phyloP scores from a whole-genome alignment of 306 rosid genomes.

The Gastrolobium bilobum region DNA sequence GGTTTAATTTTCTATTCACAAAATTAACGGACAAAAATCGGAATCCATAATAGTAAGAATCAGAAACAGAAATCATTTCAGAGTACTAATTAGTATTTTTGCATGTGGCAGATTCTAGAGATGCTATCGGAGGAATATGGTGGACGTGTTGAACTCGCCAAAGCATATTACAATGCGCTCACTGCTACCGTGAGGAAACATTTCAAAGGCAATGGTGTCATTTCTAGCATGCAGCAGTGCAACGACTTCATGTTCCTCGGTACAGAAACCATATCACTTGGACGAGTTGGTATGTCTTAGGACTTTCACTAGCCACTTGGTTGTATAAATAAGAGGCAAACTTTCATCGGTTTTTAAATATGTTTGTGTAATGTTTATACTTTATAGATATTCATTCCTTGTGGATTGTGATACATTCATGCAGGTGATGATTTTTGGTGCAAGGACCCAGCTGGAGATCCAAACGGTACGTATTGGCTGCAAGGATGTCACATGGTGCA shows the following conservation, averaged over 20 bases:
- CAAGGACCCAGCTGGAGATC: constrained; percentile 68
- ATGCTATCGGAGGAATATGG: constrained; percentile 77
- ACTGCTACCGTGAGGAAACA: constrained; percentile 68
- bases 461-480: constrained; percentile 76
- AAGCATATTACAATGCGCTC: constrained; percentile 71
- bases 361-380: neutral
- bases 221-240: constrained; percentile 87
- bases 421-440: constrained; percentile 91
- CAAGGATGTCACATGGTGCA: constrained; percentile 92
- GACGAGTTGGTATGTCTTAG: constrained; percentile 68
- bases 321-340: too few relatives aligned
- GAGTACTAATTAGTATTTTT: too few relatives aligned
- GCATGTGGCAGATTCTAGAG: too few relatives aligned
- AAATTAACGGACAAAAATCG: too few relatives aligned
- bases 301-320: neutral
- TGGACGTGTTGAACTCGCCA: constrained; percentile 74
- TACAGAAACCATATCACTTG: constrained; percentile 77
- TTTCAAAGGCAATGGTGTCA: constrained; percentile 84
- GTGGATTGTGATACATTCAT: neutral
- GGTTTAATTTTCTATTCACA: too few relatives aligned
- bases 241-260: constrained; percentile 88
- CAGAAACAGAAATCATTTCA: too few relatives aligned
- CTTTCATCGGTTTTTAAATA: too few relatives aligned
- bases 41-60: too few relatives aligned
- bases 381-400: neutral